Base-by-base conservation (phyloP, 495 filamentous ascomycete genomes). In the Tricharina praecox region DNA sequence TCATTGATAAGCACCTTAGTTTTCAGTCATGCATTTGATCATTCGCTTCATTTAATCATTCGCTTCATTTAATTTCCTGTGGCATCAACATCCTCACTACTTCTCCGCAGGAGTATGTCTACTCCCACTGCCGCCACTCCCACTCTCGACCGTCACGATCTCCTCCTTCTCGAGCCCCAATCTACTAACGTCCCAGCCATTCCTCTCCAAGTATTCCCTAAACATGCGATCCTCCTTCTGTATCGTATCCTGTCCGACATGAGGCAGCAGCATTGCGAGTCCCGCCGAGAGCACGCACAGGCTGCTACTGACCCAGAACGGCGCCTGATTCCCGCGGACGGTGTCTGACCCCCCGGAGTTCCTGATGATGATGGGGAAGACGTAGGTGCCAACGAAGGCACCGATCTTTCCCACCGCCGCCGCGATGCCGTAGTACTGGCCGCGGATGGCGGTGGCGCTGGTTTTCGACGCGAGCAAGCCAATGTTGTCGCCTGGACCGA, bases 401-500 rank as follows among this genome's bases (percentile, higher is more conserved):
- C 87, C 87, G 39, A 93, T 73, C 64, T 93, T 93, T 32, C 86
- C 85, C 0, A 77, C 51, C 0, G 86, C 86, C 1, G 86, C 86
- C 1, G 85, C 85, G 45, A 92, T 75, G 10, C 81, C 84, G 63
- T 95, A 95, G 66, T 92, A 95, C 58, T 90, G 83, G 8, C 86
- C 87, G 19, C 86, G 70, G 25, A 95, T 79, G 9, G 78, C 77
- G 3, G 87, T 95, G 0, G 86, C 82, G 60, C 77, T 80, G 13
- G 82, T 87, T 66, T 93, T 93, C 44, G 82, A 81, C 0, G 86
- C 85, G 18, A 86, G 64, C 0, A 93, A 73, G 3, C 86, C 85
- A 54, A 93, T 92, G 62, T 93, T 93, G 64, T 95, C 78, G 23
- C 86, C 87, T 0, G 87, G 85, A 0, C 86, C 87, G 34, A 87